Evolutionary conservation across 2,329 filamentous ascomycete genomes (phyloP).

Genomic region (Curvularia hawaiiensis): DNA sequence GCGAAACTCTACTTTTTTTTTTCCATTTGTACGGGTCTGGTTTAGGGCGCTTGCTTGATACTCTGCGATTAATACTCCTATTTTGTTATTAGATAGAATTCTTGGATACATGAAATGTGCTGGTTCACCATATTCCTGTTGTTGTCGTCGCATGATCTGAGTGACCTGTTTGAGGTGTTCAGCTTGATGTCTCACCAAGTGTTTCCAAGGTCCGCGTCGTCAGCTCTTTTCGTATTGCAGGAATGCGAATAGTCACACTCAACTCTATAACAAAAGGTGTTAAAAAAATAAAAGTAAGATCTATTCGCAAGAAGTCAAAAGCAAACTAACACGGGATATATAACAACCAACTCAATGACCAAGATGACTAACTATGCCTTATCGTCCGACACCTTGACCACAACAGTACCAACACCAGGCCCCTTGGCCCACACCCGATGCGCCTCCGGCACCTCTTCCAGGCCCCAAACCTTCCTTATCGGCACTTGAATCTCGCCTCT

Average conservation of each 20-base stretch:
- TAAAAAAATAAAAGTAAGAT: not conserved
- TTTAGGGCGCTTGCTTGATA: not conserved
- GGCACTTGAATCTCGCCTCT: conserved; percentile 42
- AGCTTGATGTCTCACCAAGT: not conserved
- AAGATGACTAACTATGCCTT: not conserved
- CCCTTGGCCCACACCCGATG: conserved; percentile 34
- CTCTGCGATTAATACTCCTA: not conserved
- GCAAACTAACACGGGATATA: not conserved
- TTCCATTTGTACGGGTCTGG: not conserved
- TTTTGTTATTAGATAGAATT: not conserved
- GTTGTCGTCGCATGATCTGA: not conserved
- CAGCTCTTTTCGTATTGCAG: not conserved
- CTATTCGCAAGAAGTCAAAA: not conserved
- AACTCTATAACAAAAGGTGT: not conserved
- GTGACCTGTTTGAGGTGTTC: not conserved
- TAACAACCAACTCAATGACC: not conserved
- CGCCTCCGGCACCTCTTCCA: conserved; percentile 37
- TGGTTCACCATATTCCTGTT: not conserved
- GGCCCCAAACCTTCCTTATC: conserved; percentile 33
- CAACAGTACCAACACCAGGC: conserved; percentile 33
- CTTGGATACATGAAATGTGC: not conserved
- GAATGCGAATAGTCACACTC: not conserved
- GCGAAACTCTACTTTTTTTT: not conserved
- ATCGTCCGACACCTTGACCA: conserved; percentile 23
- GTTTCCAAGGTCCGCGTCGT: not conserved